Evolutionary conservation across 495 filamentous ascomycete species (phyloP).

Genomic region (Podospora sp.): DNA sequence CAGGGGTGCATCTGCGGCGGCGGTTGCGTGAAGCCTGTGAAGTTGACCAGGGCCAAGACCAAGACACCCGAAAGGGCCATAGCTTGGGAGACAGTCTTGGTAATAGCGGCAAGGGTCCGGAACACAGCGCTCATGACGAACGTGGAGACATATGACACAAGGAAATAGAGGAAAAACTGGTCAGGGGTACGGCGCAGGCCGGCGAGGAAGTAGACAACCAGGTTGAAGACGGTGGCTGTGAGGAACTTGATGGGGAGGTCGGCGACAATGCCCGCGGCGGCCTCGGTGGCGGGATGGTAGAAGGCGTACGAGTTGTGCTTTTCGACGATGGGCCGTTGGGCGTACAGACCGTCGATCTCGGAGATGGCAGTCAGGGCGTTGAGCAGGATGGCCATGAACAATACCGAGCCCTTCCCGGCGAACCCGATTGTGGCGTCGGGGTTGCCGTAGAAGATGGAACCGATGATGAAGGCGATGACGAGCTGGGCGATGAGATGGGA

Average conservation of each 20-base stretch:
- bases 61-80: slow-evolving; percentile 71
- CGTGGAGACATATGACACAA: slow-evolving; percentile 56
- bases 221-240: slow-evolving; percentile 53
- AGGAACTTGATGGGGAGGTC: slow-evolving; percentile 62
- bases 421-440: slow-evolving; percentile 45
- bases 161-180: slow-evolving; percentile 66
- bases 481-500: slow-evolving; percentile 37
- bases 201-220: slow-evolving; percentile 63
- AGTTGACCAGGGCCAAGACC: slow-evolving; percentile 72
- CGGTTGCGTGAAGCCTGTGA: slow-evolving; percentile 80
- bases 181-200: slow-evolving; percentile 53
- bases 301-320: slow-evolving; percentile 69
- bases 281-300: slow-evolving; percentile 64
- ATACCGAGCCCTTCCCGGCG: slow-evolving; percentile 59
- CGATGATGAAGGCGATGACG: slow-evolving; percentile 50
- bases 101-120: slow-evolving; percentile 67
- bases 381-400: slow-evolving; percentile 61
- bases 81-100: slow-evolving; percentile 70
- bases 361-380: slow-evolving; percentile 52
- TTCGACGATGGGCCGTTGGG: slow-evolving; percentile 64
- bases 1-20: slow-evolving; percentile 74
- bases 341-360: slow-evolving; percentile 64
- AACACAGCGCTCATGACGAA: slow-evolving; percentile 64
- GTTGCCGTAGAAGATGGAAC: slow-evolving; percentile 52
- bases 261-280: slow-evolving; percentile 58